These are phyloP conservation scores for Skeletonema menzelii DNA, from an alignment of 108 stramenopile genomes.

Conservation along the genomic window DNA sequence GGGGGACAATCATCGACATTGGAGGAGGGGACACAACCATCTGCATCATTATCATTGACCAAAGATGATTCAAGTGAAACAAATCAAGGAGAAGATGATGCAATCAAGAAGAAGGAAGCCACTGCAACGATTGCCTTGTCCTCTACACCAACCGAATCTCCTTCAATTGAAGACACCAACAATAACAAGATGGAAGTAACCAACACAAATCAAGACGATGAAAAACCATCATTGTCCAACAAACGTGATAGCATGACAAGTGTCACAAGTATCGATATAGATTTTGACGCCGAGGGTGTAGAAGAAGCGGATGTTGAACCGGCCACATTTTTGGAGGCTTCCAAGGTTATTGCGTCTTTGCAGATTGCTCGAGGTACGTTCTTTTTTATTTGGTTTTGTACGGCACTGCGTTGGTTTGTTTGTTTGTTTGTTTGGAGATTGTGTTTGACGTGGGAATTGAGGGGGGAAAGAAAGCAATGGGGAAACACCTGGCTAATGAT, in stretches of 20 bases:
- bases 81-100: background rate
- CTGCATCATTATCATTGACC: background rate
- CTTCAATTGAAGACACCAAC: too few relatives aligned
- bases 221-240: too few relatives aligned
- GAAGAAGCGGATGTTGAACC: constrained; percentile 59
- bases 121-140: too few relatives aligned
- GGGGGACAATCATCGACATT: background rate
- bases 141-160: too few relatives aligned
- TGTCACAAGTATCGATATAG: constrained; percentile 56
- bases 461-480: background rate
- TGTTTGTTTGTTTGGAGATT: background rate
- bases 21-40: background rate
- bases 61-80: background rate
- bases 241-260: constrained; percentile 19
- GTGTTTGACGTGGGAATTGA: background rate
- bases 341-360: constrained; percentile 74
- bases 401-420: background rate
- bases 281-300: constrained; percentile 66
- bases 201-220: too few relatives aligned
- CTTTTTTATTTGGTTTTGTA: background rate
- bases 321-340: constrained; percentile 66
- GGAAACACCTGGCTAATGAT: background rate
- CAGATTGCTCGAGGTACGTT: constrained; percentile 60
- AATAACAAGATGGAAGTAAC: background rate
- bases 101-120: background rate